Base-by-base conservation (phyloP, 2,329 filamentous ascomycete species). In the Nannizzia gypsea region DNA sequence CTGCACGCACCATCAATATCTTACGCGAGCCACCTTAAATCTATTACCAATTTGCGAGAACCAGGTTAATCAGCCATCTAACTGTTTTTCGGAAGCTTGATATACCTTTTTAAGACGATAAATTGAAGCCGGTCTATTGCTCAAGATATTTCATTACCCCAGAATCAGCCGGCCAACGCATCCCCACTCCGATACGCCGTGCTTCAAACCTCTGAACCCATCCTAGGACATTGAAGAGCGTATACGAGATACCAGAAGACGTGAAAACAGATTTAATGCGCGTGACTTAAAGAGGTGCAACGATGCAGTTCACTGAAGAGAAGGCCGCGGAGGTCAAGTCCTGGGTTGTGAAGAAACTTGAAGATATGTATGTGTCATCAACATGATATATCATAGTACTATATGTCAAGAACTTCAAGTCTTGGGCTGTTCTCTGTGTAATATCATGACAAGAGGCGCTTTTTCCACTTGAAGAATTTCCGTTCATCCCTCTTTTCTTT, bases 301-400 rank as follows among this genome's bases (percentile, higher is more conserved):
- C 3, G 34, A 84, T 84, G 82, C 72, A 78, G 63, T 76, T 84
- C 61, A 75, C 77, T 48, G 81, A 83, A 17, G 73, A 73, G 22
- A 77, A 84, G 64, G 75, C 77, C 17, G 71, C 70, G 15, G 73
- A 76, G 42, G 77, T 85, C 66, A 83, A 83, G 73, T 71, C 70
- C 60, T 84, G 81, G 81, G 75, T 83, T 59, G 77, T 83, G 44
- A 80, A 77, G 67, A 80, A 80, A 65, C 72, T 85, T 56, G 81
- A 83, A 67, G 78, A 78, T 60, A 81, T 81, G 79, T 81, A 74
- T 67, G 78, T 70, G 55, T 28, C 22, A 22, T 24, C 13, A n/a
- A 9, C 5, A 31, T 28, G n/a, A 28, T n/a, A 34, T 4, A 22
- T 44, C n/a, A 54, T 24, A 22, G 56, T 20, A 9, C 8, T 17